Evolutionary conservation across 1,284 basidiomycete species (phyloP), one percentile per base, ranked within the genome.

Genomic region (Malassezia vespertilionis): DNA sequence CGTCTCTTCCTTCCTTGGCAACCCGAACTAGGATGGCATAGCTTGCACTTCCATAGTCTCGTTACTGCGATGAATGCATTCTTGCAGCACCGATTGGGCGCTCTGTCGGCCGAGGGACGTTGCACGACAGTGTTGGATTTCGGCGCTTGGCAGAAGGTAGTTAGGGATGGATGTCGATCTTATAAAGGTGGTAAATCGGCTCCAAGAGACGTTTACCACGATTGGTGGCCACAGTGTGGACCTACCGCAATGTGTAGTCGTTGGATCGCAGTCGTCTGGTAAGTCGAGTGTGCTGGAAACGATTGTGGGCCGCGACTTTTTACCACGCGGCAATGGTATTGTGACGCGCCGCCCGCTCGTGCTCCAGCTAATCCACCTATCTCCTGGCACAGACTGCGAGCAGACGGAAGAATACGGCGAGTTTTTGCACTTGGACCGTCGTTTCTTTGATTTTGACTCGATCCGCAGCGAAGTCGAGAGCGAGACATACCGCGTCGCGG

Each of bases 301-400:
- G 69, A 87, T 99, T 56, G 93, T 99, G 15, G 93, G 91, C 0
- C 88, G 95, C 56, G 89, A 97, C 71, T 97, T 99, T 72, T 74
- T 99, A 31, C 93, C 91, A 30, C 97, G 97, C 75, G 91, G 91
- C 45, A 84, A 89, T 72, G 97, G 96, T 73, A 99, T 99, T 91
- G 93, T 97, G 35, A 99, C 91, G 0, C 84, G 91, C 3, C 82
- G 91, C 38, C 93, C 91, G 1, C 93, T 99, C 62, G 91, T 97
- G 70, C 79, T 97, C 49, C 97, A 93, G 0, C 82, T 99, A 40
- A 83, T 97, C 52, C 86, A 97, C 69, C 91, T 86, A 0, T 48
- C 54, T 12, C 40, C 48, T 12, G 52, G 54, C 6, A 58, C 74
- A 3, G 65, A 72, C 12, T 72, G 75, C 15, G 78, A 82, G 2